Conservation (phyloP, 1,284 basidiomycete species). For the Rhodotorula glutinis region DNA sequence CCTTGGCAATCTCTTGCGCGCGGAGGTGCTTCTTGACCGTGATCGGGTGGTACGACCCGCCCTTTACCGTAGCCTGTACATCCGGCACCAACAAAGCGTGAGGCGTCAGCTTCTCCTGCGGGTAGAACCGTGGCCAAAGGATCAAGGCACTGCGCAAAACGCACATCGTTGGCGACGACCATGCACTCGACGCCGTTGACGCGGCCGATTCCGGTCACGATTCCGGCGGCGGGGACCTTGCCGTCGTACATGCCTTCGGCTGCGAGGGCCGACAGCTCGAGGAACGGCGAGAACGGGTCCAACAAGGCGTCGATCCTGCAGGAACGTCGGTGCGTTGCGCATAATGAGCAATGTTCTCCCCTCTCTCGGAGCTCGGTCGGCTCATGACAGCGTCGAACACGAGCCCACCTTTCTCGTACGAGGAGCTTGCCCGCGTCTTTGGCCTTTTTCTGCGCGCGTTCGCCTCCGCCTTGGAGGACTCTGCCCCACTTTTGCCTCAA, state of each 20-base stretch:
- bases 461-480: slow-evolving; percentile 26
- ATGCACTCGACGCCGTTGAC: slow-evolving; percentile 71
- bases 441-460: slow-evolving; percentile 22
- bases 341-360: too few relatives aligned
- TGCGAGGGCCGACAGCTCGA: slow-evolving; percentile 81
- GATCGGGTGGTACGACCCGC: slow-evolving; percentile 87
- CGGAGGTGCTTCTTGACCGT: slow-evolving; percentile 95
- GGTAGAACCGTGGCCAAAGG: too few relatives aligned
- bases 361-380: too few relatives aligned
- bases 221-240: slow-evolving; percentile 78
- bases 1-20: slow-evolving; percentile 86
- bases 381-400: too few relatives aligned
- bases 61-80: slow-evolving; percentile 66
- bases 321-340: too few relatives aligned
- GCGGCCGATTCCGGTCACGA: slow-evolving; percentile 82
- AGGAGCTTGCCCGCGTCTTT: slow-evolving; percentile 30
- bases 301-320: slow-evolving; percentile 66
- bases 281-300: slow-evolving; percentile 82
- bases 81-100: neutral
- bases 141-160: too few relatives aligned
- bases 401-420: slow-evolving; percentile 27
- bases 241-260: slow-evolving; percentile 83
- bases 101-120: neutral
- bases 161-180: slow-evolving; percentile 87
- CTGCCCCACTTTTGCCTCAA: slow-evolving; percentile 5